Evolutionary conservation across 176 grass and related monocot species (phyloP), one percentile per base, ranked within the genome.

Genomic region (Musa troglodytarum): DNA sequence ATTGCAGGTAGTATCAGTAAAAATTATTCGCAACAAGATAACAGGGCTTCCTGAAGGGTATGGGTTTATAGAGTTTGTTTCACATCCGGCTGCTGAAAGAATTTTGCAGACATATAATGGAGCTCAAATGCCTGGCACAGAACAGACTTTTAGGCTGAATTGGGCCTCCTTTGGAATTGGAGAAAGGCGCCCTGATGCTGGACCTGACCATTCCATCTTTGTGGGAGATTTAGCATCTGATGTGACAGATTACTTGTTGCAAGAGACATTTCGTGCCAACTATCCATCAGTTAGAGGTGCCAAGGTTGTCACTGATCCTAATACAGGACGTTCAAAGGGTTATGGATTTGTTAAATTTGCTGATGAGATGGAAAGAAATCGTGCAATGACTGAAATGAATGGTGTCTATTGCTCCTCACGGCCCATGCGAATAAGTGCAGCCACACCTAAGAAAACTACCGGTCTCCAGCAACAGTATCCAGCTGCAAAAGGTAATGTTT

Each of bases 291-390:
- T 99, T 52, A 93, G 88, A 87, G 95, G 95, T 34, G 95, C 95
- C 67, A 99, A 99, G 84, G 95, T 99, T 86, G 95, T 99, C 73
- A 99, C 91, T 1, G 95, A 99, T 91, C 88, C 88, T 80, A 94
- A 83, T 79, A 99, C 90, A 53, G 95, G 90, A 53, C 88, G 95
- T 77, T 92, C 95, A 62, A 99, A 99, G 87, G 95, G 95, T 66
- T 99, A 99, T 86, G 95, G 95, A 26, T 99, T 99, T 87, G 95
- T 99, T 61, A 99, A 99, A 82, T 99, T 99, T 21, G 90, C 78
- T 75, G 95, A 99, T 86, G 90, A 99, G 84, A 85, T 78, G 68
- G 95, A 99, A 83, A 99, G 89, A 83, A 99, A 91, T 69, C 95
- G 90, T 80, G 95, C 95, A 76, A 99, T 99, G 95, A 74, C 86